Evolutionary conservation across 352 stramenopile genomes (phyloP).

Genomic region (Pythium pectinolyticum): DNA sequence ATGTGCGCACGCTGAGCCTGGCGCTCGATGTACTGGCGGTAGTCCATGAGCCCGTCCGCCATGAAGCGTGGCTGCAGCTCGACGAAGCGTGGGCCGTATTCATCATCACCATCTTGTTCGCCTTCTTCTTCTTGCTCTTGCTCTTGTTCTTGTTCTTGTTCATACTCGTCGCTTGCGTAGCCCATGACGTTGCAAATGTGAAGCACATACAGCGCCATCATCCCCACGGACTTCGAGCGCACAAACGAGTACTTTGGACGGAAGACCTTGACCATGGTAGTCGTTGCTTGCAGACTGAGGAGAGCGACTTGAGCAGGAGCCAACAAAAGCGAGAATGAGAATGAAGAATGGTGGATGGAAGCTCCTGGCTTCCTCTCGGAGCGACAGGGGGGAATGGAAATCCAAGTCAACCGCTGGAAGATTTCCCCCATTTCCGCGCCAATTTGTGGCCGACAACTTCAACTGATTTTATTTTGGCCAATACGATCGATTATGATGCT

Average conservation of each 20-base stretch:
- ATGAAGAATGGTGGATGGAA: background rate
- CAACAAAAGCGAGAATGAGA: background rate
- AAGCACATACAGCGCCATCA: background rate
- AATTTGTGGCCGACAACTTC: slow-evolving; percentile 9
- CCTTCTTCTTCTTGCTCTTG: background rate
- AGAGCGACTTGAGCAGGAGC: background rate
- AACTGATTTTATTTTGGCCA: slow-evolving; percentile 11
- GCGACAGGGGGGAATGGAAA: background rate
- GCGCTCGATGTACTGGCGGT: slow-evolving; percentile 1
- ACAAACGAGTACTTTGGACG: background rate
- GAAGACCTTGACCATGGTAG: slow-evolving; percentile 33
- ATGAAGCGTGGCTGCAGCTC: background rate
- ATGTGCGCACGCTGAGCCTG: background rate
- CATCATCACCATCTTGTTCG: background rate
- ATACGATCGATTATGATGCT: background rate
- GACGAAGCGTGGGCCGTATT: background rate
- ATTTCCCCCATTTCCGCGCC: background rate
- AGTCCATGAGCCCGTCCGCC: background rate
- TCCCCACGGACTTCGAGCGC: background rate
- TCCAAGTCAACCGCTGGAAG: slow-evolving; percentile 1
- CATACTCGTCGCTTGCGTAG: background rate
- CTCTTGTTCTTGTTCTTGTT: background rate
- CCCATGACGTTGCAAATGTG: background rate
- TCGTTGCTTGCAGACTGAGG: background rate
- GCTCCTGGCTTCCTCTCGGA: background rate